Percentiles rank a stretch among this genome's conserved stretches.
Evolutionary conservation across 345 rosid species (phyloP).

Genomic region (Eutrema japonicum): DNA sequence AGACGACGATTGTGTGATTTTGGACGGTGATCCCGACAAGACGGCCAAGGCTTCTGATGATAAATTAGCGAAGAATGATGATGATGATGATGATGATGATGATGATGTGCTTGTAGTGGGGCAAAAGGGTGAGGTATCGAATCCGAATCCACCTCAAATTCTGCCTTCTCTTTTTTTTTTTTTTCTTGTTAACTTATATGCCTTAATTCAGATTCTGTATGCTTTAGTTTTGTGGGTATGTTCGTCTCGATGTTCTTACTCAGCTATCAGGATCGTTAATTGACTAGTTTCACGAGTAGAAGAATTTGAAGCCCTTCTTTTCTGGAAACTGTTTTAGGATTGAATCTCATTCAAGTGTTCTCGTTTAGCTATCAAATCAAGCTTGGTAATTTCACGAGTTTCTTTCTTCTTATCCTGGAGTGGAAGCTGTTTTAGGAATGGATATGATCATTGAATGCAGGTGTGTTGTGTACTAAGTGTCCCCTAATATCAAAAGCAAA

Average conservation of each 20-base stretch:
- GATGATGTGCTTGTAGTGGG: slow-evolving; percentile 44
- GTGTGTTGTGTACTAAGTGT: slow-evolving; percentile 5
- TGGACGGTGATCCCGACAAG: slow-evolving; percentile 44
- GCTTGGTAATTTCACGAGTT: too few species aligned
- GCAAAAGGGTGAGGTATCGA: slow-evolving; percentile 44
- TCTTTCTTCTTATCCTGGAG: too few species aligned
- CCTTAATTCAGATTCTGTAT: too few species aligned
- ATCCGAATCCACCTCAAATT: slow-evolving; percentile 5
- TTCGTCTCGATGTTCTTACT: too few species aligned
- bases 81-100: neutral
- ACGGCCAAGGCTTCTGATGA: neutral
- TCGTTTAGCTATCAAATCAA: neutral
- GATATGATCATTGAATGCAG: slow-evolving; percentile 7
- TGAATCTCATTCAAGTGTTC: neutral
- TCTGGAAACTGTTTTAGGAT: too few species aligned
- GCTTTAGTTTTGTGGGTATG: too few species aligned
- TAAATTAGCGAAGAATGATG: neutral
- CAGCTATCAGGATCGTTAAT: too few species aligned
- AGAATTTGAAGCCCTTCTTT: too few species aligned
- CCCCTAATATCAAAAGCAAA: slow-evolving; percentile 4
- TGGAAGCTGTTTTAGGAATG: neutral
- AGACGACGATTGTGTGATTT: slow-evolving; percentile 44
- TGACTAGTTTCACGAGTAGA: too few species aligned
- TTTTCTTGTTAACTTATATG: neutral
- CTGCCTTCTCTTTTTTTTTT: neutral